These are phyloP conservation scores for Candida incommunis DNA, from an alignment of 805 yeast genomes.

Conservation along the genomic window DNA sequence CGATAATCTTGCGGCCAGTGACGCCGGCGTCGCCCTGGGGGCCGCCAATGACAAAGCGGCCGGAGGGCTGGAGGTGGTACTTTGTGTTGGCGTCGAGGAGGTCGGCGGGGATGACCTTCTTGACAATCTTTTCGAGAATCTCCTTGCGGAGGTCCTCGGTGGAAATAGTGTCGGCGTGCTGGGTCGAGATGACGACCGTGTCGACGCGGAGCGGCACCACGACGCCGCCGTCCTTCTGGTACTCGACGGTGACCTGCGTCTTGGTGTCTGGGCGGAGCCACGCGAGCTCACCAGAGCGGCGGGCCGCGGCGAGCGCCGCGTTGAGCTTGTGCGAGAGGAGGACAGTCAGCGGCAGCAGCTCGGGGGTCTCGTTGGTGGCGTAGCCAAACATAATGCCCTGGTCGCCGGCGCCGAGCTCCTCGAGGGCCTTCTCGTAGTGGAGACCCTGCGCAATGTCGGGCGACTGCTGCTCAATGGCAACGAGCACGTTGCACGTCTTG, in stretches of 20 bases:
- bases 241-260: slow-evolving; percentile 98
- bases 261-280: slow-evolving; percentile 99
- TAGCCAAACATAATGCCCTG: slow-evolving; percentile 99
- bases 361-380: slow-evolving; percentile 98
- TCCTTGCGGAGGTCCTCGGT: slow-evolving; percentile 82
- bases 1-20: slow-evolving; percentile 98
- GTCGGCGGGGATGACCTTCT: slow-evolving; percentile 84
- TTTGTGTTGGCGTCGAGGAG: slow-evolving; percentile 88
- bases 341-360: slow-evolving; percentile 89
- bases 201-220: slow-evolving; percentile 93
- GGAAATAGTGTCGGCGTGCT: slow-evolving; percentile 91
- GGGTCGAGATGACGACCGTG: slow-evolving; percentile 94
- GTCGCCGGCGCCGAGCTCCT: slow-evolving; percentile 99
- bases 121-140: slow-evolving; percentile 65
- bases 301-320: slow-evolving; percentile 91
- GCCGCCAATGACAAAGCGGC: slow-evolving; percentile 99
- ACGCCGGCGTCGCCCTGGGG: slow-evolving; percentile 99
- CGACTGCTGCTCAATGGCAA: slow-evolving; percentile 98
- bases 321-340: slow-evolving; percentile 90
- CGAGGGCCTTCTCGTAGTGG: slow-evolving; percentile 87
- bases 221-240: slow-evolving; percentile 88
- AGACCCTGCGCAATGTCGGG: slow-evolving; percentile 99
- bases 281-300: slow-evolving; percentile 86
- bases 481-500: slow-evolving; percentile 97
- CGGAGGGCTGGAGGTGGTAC: slow-evolving; percentile 98